Conservation (phyloP, 2,329 filamentous ascomycete species). For the Atkinsonella hypoxylon region DNA sequence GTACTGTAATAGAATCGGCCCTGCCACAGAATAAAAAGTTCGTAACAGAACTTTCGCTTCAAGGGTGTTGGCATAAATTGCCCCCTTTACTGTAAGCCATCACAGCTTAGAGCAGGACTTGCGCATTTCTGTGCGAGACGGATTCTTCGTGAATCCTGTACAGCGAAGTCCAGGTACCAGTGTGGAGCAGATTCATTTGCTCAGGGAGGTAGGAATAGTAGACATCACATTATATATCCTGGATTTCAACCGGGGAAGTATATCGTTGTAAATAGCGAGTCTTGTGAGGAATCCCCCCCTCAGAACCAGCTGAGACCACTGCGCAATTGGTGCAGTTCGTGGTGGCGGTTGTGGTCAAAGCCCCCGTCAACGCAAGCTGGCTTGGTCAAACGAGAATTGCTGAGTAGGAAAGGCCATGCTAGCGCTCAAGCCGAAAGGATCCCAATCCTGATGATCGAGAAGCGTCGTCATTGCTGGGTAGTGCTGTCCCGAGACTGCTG, state of each 20-base stretch:
- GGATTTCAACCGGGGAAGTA: not conserved
- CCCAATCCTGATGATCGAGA: conserved; percentile 77
- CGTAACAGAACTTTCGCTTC: conserved; percentile 3
- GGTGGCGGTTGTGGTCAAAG: not conserved
- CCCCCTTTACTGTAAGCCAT: not conserved
- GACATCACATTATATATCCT: not conserved
- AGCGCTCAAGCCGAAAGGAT: conserved; percentile 84
- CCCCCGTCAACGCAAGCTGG: conserved; percentile 33
- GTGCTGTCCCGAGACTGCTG: conserved; percentile 18
- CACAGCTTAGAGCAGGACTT: conserved; percentile 3
- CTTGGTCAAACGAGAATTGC: conserved; percentile 62
- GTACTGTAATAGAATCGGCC: conserved; percentile 4
- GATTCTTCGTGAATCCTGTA: not conserved
- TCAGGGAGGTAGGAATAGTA: not conserved
- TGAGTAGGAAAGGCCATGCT: conserved; percentile 91
- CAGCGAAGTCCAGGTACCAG: not conserved
- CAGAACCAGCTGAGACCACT: not conserved
- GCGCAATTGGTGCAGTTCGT: not conserved
- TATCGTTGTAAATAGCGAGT: not conserved
- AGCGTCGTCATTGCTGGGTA: conserved; percentile 55
- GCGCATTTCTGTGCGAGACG: not conserved
- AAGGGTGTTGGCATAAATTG: conserved; percentile 1
- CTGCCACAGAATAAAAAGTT: conserved; percentile 1
- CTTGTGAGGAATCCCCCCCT: not conserved
- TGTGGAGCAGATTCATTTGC: not conserved